These are phyloP conservation scores for Flagelloscypha sp. DNA, from an alignment of 768 basidiomycete species.

Conservation along the genomic window DNA sequence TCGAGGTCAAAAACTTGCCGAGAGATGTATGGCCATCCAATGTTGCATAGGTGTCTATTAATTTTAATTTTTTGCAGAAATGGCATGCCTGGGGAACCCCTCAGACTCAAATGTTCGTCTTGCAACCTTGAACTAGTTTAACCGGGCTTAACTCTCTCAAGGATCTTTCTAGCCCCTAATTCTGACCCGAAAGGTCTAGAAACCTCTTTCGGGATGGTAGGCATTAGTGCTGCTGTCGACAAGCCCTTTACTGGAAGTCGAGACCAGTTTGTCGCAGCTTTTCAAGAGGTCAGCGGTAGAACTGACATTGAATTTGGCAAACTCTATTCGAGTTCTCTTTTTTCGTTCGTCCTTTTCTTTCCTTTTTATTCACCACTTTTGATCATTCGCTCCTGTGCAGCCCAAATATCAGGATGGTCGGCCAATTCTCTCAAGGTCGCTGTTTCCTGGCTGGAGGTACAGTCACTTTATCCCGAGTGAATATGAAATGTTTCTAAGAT, in stretches of 20 bases:
- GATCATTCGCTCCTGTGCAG: too few species aligned
- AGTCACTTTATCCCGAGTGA: constrained; percentile 2
- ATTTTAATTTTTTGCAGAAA: constrained; percentile 7
- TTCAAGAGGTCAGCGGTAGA: constrained; percentile 20
- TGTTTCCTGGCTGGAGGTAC: constrained; percentile 42
- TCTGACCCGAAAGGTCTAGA: constrained; percentile 4
- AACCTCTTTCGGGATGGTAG: neutral
- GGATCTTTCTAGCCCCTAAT: neutral
- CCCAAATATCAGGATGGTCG: constrained; percentile 40
- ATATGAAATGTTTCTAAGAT: neutral
- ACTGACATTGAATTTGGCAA: constrained; percentile 24
- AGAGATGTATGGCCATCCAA: constrained; percentile 14
- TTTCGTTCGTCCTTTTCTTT: constrained; percentile 7
- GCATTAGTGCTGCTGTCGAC: neutral
- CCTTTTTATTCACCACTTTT: constrained; percentile 2
- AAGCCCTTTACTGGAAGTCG: too few species aligned
- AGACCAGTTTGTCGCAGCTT: constrained; percentile 19
- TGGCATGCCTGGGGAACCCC: constrained; percentile 17
- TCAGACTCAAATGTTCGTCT: constrained; percentile 9
- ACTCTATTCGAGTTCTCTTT: constrained; percentile 13
- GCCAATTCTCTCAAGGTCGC: constrained; percentile 32
- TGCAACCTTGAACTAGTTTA: too few species aligned
- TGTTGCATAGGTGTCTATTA: neutral
- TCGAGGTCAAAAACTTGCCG: constrained; percentile 25
- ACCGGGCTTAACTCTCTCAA: constrained; percentile 3